Evolutionary conservation across 306 rosid genomes (phyloP), one percentile per base, ranked within the genome.

Genomic region (Cicer chorassanicum): DNA sequence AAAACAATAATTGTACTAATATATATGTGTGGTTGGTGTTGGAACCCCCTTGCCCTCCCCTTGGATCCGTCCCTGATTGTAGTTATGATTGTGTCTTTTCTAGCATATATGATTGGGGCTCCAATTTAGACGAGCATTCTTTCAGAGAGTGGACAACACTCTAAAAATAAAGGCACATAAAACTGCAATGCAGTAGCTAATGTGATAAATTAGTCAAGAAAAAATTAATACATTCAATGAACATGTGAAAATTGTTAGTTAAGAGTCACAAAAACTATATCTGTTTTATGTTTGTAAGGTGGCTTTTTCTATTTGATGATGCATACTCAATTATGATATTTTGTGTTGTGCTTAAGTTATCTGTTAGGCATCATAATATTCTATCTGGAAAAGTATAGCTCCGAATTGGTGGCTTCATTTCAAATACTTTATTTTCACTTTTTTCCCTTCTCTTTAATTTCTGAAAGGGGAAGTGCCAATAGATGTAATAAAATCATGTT

Each of bases 201-300:
- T 73, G 68, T 56, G 62, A 21, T 55, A 24, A 16, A 63, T 61
- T 45, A 55, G 12, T 19, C 29, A 65, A 48, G 42, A 51, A 60
- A 66, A 66, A 57, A 6, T 42, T 8, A 50, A 48, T 14, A 39
- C 64, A 62, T 43, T 24, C 43, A 13, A 10, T 53, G 48, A 53
- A 69, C 63, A 51, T 41, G 61, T 44, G 72, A 61, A 70, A 55
- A 62, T 60, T 69, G 46, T 16, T 4, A 39, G 13, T 64, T 64
- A 21, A 21, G 68, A 62, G 29, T 53, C 42, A 38, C 21, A 45
- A 46, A 74, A 56, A 64, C 18, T 53, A 39, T 21, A 59, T 55
- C 8, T 49, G 9, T 70, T 74, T 42, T 5, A 12, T 80, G 34
- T 40, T 8, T 49, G 69, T 39, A 65, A 6, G 79, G 49, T 57